These are phyloP conservation scores for Colletotrichum salicis DNA, from an alignment of 2,329 filamentous ascomycete genomes.

Conservation along the genomic window DNA sequence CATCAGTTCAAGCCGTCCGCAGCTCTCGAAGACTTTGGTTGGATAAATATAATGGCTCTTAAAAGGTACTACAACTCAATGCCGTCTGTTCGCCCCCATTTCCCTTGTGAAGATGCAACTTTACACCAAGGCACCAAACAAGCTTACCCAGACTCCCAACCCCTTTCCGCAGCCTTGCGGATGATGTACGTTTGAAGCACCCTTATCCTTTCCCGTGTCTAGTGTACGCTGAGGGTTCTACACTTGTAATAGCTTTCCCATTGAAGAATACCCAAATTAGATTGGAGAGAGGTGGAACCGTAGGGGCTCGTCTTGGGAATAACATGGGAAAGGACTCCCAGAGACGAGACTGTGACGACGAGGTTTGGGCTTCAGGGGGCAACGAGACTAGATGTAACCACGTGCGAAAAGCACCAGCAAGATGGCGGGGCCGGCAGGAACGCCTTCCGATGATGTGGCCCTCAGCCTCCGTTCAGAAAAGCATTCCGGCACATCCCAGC, in stretches of 20 bases:
- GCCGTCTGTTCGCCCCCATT: conserved; percentile 75
- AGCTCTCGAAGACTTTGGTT: no score
- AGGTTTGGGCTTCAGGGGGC: background rate
- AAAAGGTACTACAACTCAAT: conserved; percentile 55
- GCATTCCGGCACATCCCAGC: background rate
- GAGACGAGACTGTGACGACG: background rate
- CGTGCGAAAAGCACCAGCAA: background rate
- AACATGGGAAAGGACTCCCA: background rate
- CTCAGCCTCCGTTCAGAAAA: background rate
- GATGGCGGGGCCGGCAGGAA: background rate
- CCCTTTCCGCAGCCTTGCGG: conserved; percentile 66
- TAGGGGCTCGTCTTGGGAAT: background rate
- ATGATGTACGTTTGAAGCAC: conserved; percentile 68
- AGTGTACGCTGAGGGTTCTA: conserved; percentile 63
- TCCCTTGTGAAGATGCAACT: conserved; percentile 73
- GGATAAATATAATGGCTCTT: no score
- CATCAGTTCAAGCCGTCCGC: conserved; percentile 72
- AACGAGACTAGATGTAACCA: background rate
- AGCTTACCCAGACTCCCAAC: conserved; percentile 71
- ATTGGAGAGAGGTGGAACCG: conserved; percentile 33
- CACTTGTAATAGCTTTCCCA: conserved; percentile 64
- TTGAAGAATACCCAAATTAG: conserved; percentile 55
- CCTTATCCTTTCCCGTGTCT: conserved; percentile 76
- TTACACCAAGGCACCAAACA: conserved; percentile 68
- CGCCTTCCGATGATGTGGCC: background rate